Base-by-base conservation (phyloP, 208 protist species). In the Trypanosoma cruzi region DNA sequence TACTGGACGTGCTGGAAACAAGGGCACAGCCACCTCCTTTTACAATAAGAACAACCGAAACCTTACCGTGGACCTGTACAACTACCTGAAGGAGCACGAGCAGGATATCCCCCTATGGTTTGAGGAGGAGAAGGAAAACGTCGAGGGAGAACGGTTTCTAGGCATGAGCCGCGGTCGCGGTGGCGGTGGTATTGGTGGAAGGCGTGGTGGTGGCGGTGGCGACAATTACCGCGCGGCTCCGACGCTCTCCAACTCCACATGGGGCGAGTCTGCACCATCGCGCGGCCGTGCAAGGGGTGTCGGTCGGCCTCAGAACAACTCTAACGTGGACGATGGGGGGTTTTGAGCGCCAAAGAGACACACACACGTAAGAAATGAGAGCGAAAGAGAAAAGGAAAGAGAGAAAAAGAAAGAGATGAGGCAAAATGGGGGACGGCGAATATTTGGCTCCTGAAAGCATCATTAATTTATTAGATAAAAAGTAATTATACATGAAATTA, bases 1-100 rank as follows among this genome's bases (percentile, higher is more conserved):
- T 84, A 99, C 99, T 7, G 99, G 99, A 24, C 89, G 99, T 68
- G 98, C 97, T 4, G 98, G 98, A 58, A 99, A 99, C 80, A 90
- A 83, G 59, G 98, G 98, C 68, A 64, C 90, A 13, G 97, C 99
- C 4, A 99, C 97, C 16, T 79, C 93, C 40, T 98, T 99, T 79
- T 96, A 99, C 74, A 86, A 74, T 58, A 37, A 59, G 34, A 86
- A 84, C 71, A 77, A 85, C 68, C 73, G 83, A 24, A 72, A 76
- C 48, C 67, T 97, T 24, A 77, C 75, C 54, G 36, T 87, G 22
- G 85, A 91, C 5, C 73, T 97, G 42, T 90, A 86, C 80, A 83
- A 86, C 65, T 95, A 95, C 76, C 75, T 97, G 18, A 76, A 64
- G 13, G 87, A 97, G 75, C 92, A 97, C 73, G 86, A 92, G 4